Evolutionary conservation across 345 rosid species (phyloP).

Genomic region (Kernera saxatilis): DNA sequence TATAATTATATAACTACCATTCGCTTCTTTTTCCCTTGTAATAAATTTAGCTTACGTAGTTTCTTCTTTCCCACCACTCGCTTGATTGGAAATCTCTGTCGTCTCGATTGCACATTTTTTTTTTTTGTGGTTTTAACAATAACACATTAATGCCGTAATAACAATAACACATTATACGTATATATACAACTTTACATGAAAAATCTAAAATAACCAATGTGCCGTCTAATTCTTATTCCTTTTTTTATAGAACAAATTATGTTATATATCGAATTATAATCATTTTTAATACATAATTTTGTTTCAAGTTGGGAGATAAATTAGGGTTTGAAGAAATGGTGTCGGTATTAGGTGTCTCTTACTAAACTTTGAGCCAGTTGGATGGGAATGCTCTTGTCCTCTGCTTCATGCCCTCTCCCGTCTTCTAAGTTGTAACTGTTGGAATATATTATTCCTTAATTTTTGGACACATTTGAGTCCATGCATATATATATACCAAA

Average conservation of each 20-base stretch:
- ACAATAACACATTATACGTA: not conserved
- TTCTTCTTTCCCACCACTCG: constrained; percentile 24
- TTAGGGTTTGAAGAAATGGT: not conserved
- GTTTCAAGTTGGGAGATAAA: not conserved
- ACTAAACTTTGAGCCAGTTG: constrained; percentile 12
- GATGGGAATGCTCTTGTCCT: constrained; percentile 21
- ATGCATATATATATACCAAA: not conserved
- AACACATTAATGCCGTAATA: not conserved
- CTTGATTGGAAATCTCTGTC: constrained; percentile 13
- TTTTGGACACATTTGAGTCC: constrained; percentile 20
- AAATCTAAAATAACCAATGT: not conserved
- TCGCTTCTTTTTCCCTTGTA: not conserved
- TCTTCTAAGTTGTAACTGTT: constrained; percentile 29
- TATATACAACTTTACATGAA: not conserved
- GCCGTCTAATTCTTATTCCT: not conserved
- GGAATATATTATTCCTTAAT: not conserved
- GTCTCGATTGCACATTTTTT: not conserved
- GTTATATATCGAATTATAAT: not conserved
- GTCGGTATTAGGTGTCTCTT: constrained; percentile 25
- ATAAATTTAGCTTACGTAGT: constrained; percentile 24
- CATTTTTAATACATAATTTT: not conserved
- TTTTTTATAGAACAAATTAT: not conserved
- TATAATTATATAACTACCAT: constrained; percentile 16
- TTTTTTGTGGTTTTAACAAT: not conserved
- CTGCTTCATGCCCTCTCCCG: constrained; percentile 21